A percentile compares a stretch with the other conserved stretches of the same genome.
These are phyloP conservation scores for Geoglossum cookeanum DNA, from an alignment of 2,329 filamentous ascomycete species.

Conservation along the genomic window DNA sequence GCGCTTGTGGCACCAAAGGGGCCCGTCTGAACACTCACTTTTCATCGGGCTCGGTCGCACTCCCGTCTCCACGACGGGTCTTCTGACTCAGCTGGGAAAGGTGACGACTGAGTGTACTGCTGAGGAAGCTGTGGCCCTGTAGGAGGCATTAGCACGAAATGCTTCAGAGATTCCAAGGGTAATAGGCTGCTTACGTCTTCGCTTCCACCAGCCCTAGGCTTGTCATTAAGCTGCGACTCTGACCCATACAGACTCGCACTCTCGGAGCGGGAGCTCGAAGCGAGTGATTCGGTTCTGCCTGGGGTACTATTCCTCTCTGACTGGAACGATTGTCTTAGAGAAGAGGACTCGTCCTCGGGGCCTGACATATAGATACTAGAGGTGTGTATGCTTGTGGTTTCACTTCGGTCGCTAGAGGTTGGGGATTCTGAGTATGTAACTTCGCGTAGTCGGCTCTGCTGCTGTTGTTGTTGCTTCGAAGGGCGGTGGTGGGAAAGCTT, in stretches of 20 bases:
- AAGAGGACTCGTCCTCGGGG: background rate
- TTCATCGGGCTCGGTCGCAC: slow-evolving; percentile 14
- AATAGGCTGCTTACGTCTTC: background rate
- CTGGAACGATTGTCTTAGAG: background rate
- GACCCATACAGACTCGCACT: slow-evolving; percentile 5
- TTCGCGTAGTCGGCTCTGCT: slow-evolving; percentile 63
- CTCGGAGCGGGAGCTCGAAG: slow-evolving; percentile 1
- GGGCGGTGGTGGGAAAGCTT: slow-evolving; percentile 85
- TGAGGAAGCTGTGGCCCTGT: slow-evolving; percentile 9
- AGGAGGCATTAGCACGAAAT: background rate
- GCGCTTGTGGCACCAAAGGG: background rate
- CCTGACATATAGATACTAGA: slow-evolving; percentile 2
- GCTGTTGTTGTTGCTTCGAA: slow-evolving; percentile 58
- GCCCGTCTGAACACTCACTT: slow-evolving; percentile 6
- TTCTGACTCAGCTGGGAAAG: slow-evolving; percentile 11
- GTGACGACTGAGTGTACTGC: slow-evolving; percentile 13
- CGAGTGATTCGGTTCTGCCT: background rate
- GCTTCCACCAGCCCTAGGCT: background rate
- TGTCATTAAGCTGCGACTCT: slow-evolving; percentile 5
- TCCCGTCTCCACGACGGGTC: slow-evolving; percentile 7
- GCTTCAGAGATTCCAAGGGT: background rate
- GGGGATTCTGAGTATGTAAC: slow-evolving; percentile 41
- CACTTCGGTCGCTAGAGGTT: background rate
- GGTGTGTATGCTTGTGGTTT: slow-evolving; percentile 5
- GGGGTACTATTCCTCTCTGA: background rate